Base-by-base conservation (phyloP, 352 stramenopile species). In the Pythium aquatile region DNA sequence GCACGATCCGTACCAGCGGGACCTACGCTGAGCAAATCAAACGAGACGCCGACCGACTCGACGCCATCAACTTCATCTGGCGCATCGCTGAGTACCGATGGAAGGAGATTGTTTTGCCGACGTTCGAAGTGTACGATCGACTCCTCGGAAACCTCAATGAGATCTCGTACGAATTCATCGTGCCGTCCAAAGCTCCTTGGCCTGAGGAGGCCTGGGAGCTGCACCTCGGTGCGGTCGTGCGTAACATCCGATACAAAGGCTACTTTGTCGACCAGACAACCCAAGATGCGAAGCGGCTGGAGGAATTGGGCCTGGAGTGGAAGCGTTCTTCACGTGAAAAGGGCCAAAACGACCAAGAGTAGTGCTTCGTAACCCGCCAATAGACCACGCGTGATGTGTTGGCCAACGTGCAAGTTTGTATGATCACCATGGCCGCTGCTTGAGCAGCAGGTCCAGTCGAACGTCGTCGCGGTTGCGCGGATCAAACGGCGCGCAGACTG, bases 211-310 rank as follows among this genome's bases (percentile, higher is more conserved):
- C 73, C 8, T 71, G 70, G 59, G 65, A 56, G 14, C 49, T 81
- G 14, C 63, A 69, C 0, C 70, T 86, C 20, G 78, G 80, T 2
- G 48, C 59, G 8, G 42, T 75, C 9, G 68, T 69, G 26, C 55
- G 61, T 5, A 72, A 68, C 32, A 33, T 68, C 3, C 33, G 52
- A 26, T 57, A 55, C 48, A 59, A 56, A 9, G 51, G 62, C 13
- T 61, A 69, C 33, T 85, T 75, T 39, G 66, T 61, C 0, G 61
- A 75, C 32, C 77, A 76, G 58, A 81, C 86, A 32, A 64, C 76
- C 20, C 85, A 77, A 30, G 77, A 87, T 55, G 68, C 60, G 13
- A 10, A 66, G 9, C 70, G 74, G 30, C 69, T 87, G 4, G 65
- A 89, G 53, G 60, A 60, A 17, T 55, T 88, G 5, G 79, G 76